Evolutionary conservation across 2,329 filamentous ascomycete genomes (phyloP).

Genomic region (Helotiales sp.): DNA sequence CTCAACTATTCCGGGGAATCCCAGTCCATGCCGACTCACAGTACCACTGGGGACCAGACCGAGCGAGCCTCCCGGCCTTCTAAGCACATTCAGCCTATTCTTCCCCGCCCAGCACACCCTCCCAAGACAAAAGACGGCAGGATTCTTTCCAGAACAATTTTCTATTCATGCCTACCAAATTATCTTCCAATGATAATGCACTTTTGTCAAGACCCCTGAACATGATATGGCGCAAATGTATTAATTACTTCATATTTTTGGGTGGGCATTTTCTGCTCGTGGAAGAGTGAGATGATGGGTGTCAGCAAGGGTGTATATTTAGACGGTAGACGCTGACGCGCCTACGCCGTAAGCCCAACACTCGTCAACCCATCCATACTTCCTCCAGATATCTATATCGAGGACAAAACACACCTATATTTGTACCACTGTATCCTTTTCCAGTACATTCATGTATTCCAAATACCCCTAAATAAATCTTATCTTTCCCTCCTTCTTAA

Average conservation of each 20-base stretch:
- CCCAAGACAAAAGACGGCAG: conserved; percentile 14
- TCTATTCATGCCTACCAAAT: not conserved
- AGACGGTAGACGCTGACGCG: conserved; percentile 25
- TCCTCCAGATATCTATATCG: not conserved
- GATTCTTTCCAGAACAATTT: conserved; percentile 21
- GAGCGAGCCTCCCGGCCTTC: conserved; percentile 2
- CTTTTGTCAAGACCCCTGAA: not conserved
- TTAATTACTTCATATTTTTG: too few relatives aligned
- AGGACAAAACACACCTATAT: conserved; percentile 3
- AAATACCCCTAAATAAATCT: not conserved
- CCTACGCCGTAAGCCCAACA: conserved; percentile 28
- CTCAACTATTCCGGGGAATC: not conserved
- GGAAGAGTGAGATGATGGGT: conserved; percentile 5
- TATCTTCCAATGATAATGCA: not conserved
- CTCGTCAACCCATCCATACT: not conserved
- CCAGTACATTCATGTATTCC: too few relatives aligned
- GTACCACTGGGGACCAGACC: not conserved
- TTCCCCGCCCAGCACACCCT: not conserved
- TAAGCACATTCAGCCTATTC: conserved; percentile 22
- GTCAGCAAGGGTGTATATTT: conserved; percentile 26
- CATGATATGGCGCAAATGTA: too few relatives aligned
- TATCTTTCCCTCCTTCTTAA: not conserved
- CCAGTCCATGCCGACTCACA: not conserved
- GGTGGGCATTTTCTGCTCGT: too few relatives aligned
- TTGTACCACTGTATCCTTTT: not conserved